phyloP scores from a whole-genome alignment of 2,329 filamentous ascomycete genomes.

The Colletotrichum gloeosporioides region DNA sequence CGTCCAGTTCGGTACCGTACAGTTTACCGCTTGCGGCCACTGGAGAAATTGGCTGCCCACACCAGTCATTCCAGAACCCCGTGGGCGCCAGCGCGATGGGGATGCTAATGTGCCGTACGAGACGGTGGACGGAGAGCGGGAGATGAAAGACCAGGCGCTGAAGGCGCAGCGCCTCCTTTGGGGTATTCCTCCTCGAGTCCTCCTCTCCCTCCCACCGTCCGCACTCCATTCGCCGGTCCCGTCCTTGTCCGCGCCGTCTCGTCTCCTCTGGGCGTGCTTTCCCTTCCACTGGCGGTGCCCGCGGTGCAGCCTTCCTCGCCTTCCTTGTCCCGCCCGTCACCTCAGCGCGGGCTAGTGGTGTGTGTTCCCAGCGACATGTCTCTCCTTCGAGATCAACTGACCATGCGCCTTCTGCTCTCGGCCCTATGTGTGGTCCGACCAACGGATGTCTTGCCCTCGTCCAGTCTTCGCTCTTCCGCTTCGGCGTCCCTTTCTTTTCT shows the following conservation, averaged over 20 bases:
- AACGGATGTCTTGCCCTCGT: constrained; percentile 13
- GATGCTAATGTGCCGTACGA: constrained; percentile 2
- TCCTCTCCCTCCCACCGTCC: not conserved
- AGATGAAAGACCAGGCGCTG: constrained; percentile 9
- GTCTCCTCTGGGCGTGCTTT: not conserved
- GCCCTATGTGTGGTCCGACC: constrained; percentile 2
- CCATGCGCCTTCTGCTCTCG: constrained; percentile 12
- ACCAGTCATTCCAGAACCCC: constrained; percentile 19
- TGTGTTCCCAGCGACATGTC: constrained; percentile 11
- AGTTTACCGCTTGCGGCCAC: constrained; percentile 9
- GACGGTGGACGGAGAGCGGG: not conserved
- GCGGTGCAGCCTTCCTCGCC: not conserved
- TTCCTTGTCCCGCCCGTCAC: not conserved
- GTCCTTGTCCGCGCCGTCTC: not conserved
- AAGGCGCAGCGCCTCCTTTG: not conserved
- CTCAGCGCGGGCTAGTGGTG: not conserved
- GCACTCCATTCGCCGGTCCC: not conserved
- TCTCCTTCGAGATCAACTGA: constrained; percentile 15
- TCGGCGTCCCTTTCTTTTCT: not conserved
- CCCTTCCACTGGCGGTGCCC: not conserved
- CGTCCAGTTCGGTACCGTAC: not conserved
- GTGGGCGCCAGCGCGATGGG: constrained; percentile 1
- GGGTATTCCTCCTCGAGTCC: not conserved
- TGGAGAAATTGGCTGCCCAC: constrained; percentile 18
- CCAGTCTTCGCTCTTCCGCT: constrained; percentile 2